A percentile compares a stretch with the other conserved stretches of the same genome.
Conservation (phyloP, 192 early-diverging fungal species). For the Phlyctochytrium bullatum region DNA sequence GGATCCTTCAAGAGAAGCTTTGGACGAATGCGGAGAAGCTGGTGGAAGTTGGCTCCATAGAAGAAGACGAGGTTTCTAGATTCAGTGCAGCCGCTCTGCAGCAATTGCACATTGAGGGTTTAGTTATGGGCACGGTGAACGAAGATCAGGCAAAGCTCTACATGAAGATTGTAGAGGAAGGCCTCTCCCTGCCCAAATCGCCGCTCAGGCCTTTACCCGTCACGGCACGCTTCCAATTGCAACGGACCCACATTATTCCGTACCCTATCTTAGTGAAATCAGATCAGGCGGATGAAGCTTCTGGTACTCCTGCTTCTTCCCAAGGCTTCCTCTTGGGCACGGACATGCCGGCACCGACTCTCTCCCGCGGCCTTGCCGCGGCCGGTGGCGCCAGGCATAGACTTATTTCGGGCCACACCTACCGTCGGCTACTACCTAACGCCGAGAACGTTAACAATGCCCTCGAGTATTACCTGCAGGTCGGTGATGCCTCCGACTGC, state of each 20-base stretch:
- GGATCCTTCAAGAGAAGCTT: slow-evolving; percentile 71
- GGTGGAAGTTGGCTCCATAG: slow-evolving; percentile 65
- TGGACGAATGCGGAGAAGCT: slow-evolving; percentile 82
- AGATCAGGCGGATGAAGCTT: not conserved
- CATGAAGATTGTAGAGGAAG: slow-evolving; percentile 53
- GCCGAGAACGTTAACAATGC: slow-evolving; percentile 84
- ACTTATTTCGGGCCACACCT: slow-evolving; percentile 1
- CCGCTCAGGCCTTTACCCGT: slow-evolving; percentile 53
- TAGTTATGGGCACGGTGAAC: slow-evolving; percentile 81
- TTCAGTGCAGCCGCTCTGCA: slow-evolving; percentile 73
- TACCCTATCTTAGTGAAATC: not conserved
- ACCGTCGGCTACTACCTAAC: slow-evolving; percentile 58
- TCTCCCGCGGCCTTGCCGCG: not conserved
- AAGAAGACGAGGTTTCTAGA: slow-evolving; percentile 65
- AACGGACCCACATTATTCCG: slow-evolving; percentile 56
- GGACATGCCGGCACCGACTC: not conserved
- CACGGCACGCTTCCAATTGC: slow-evolving; percentile 48
- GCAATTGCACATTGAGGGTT: slow-evolving; percentile 68
- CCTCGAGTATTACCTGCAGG: slow-evolving; percentile 80
- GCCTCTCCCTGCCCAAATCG: slow-evolving; percentile 36
- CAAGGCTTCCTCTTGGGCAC: not conserved
- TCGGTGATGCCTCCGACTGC: slow-evolving; percentile 66
- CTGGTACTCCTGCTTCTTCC: not conserved
- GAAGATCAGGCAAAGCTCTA: slow-evolving; percentile 61
- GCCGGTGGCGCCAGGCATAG: not conserved